Evolutionary conservation across 257 asterid genomes (phyloP).

Genomic region (Craterostigma plantagineum): DNA sequence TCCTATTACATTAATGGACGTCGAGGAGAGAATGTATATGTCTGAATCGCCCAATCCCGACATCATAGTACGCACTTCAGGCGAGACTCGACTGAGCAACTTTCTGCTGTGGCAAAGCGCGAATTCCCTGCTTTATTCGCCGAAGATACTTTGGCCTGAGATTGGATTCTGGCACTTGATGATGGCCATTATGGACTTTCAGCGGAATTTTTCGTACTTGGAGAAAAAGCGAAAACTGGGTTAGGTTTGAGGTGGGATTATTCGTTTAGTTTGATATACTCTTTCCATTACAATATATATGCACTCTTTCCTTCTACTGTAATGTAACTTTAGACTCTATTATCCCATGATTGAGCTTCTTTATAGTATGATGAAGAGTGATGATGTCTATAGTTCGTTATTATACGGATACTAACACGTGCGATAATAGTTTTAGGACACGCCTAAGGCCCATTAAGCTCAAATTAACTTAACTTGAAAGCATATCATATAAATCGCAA

Average conservation of each 20-base stretch:
- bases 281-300: too few species aligned
- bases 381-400: too few species aligned
- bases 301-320: too few species aligned
- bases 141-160: conserved; percentile 58
- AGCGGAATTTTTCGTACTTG: conserved; percentile 27
- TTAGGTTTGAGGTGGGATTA: background rate
- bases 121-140: conserved; percentile 41
- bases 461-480: too few species aligned
- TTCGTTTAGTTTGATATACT: too few species aligned
- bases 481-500: too few species aligned
- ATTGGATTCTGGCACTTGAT: conserved; percentile 55
- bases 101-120: conserved; percentile 83
- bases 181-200: conserved; percentile 41
- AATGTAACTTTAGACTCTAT: too few species aligned
- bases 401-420: too few species aligned
- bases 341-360: too few species aligned
- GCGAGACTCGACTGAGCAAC: conserved; percentile 73
- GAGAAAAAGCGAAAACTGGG: conserved; percentile 26
- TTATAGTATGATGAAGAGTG: too few species aligned
- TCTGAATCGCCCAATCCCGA: conserved; percentile 61
- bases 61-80: conserved; percentile 55
- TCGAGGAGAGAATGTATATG: conserved; percentile 54
- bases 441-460: too few species aligned
- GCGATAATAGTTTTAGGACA: too few species aligned
- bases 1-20: conserved; percentile 18